Base-by-base conservation (phyloP, 441 rosid genomes). In the Croton setiger region DNA sequence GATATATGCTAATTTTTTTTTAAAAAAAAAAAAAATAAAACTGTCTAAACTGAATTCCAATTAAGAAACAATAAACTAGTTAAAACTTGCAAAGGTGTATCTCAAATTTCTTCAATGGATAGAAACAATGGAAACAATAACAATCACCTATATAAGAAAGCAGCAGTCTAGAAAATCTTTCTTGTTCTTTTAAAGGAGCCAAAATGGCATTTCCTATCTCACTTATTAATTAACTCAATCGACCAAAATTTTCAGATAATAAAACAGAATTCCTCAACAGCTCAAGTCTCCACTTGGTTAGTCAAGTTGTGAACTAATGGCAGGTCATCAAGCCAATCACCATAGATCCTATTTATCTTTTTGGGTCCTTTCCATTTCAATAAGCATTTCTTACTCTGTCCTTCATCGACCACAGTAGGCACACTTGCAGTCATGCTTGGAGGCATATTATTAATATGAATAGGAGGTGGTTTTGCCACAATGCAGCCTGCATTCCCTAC, bases 291-390 rank as follows among this genome's bases (percentile, higher is more conserved):
- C 15, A 82, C 87, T 73, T 79, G 88, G 66, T 76, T 84, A 0
- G 91, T 79, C 64, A 75, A 66, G 74, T 78, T 84, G 56, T 75
- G 85, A 27, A 72, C 78, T 64, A 88, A 76, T 41, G 98, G 98
- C 75, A 89, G 67, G 82, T 92, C 99, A 33, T 92, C 96, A 6
- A 92, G 90, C 99, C 99, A 95, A 61, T 92, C 98, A 6, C 83
- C 98, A 71, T 95, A 92, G 47, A 95, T 92, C 44, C 87, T 77
- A 36, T 95, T 89, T 69, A 95, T 88, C 76, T 92, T 92, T 95
- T 84, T 89, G 27, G 80, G 79, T 64, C 87, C 92, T 68, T 89
- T 95, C 93, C 91, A 88, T 75, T 88, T 95, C 70, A 87, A 71
- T 52, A 88, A 69, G 72, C 87, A 82, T 73, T 87, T 86, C 83